Conservation (phyloP, 176 grass and related monocot species). For the Raddia distichophylla region DNA sequence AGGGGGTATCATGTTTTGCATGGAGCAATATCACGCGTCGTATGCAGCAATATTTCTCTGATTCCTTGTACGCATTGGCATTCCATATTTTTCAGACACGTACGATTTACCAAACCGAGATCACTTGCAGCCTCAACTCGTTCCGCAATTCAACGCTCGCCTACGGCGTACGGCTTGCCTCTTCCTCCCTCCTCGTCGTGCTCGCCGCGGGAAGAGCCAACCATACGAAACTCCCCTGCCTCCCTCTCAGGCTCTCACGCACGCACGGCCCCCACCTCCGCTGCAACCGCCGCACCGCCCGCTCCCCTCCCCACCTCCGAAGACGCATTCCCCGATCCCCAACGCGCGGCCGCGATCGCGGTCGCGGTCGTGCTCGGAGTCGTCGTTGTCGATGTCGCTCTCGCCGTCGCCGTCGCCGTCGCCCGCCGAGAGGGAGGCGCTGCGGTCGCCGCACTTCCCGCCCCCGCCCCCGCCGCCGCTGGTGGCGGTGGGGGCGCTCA, state of each 20-base stretch:
- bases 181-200: background rate
- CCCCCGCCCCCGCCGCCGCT: slow-evolving; percentile 36
- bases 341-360: slow-evolving; percentile 16
- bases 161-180: background rate
- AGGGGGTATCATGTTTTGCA: no score
- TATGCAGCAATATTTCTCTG: no score
- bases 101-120: background rate
- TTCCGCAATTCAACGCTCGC: background rate
- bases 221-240: slow-evolving; percentile 32
- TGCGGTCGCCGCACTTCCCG: background rate
- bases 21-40: no score
- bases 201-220: slow-evolving; percentile 12
- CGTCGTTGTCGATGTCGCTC: slow-evolving; percentile 38
- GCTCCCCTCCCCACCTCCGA: slow-evolving; percentile 7
- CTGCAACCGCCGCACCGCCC: slow-evolving; percentile 29
- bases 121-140: background rate
- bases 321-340: slow-evolving; percentile 19
- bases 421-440: slow-evolving; percentile 30
- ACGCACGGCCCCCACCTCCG: background rate
- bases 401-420: slow-evolving; percentile 32
- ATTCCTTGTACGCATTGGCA: no score
- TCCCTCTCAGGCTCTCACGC: background rate
- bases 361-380: slow-evolving; percentile 45
- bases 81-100: no score
- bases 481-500: slow-evolving; percentile 48